A percentile compares a stretch with the other conserved stretches of the same genome.
Evolutionary conservation across 208 protist species (phyloP).

Genomic region (Crithidia thermophila): DNA sequence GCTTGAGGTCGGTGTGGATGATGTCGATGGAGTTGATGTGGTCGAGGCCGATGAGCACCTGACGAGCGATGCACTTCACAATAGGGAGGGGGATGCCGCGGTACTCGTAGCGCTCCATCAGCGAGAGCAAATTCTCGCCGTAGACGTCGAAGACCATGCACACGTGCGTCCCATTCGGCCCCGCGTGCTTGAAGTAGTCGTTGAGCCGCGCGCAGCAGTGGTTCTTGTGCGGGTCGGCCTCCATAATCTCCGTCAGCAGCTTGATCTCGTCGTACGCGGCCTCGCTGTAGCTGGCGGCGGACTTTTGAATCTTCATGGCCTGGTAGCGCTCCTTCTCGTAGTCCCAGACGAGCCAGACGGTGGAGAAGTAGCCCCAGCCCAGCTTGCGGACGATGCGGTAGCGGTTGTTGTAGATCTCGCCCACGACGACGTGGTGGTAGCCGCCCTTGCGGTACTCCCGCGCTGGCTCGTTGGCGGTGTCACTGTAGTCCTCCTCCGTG

Average conservation of each 20-base stretch:
- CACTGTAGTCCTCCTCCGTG: constrained; percentile 85
- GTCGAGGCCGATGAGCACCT: constrained; percentile 93
- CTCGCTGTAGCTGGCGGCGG: constrained; percentile 77
- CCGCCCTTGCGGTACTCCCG: constrained; percentile 94
- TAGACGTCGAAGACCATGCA: constrained; percentile 98
- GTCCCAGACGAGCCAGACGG: constrained; percentile 98
- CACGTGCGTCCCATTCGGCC: constrained; percentile 92
- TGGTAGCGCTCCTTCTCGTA: constrained; percentile 93
- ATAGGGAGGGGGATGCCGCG: constrained; percentile 94
- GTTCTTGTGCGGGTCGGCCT: constrained; percentile 70
- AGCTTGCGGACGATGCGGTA: constrained; percentile 96
- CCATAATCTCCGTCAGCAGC: constrained; percentile 82
- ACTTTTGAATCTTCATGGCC: constrained; percentile 87
- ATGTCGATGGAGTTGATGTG: constrained; percentile 95
- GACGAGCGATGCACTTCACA: constrained; percentile 93
- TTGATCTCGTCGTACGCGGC: constrained; percentile 87
- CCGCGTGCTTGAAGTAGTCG: constrained; percentile 90
- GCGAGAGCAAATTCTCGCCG: constrained; percentile 95
- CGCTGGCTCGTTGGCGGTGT: constrained; percentile 83
- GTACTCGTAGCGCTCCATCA: constrained; percentile 97
- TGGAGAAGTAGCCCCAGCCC: constrained; percentile 99
- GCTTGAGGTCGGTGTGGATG: constrained; percentile 98
- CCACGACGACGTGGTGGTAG: constrained; percentile 96
- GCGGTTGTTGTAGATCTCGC: constrained; percentile 94
- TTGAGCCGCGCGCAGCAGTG: constrained; percentile 80